Conservation (phyloP, 139 green algal species). For the Auxenochlorella pyrenoidosa region DNA sequence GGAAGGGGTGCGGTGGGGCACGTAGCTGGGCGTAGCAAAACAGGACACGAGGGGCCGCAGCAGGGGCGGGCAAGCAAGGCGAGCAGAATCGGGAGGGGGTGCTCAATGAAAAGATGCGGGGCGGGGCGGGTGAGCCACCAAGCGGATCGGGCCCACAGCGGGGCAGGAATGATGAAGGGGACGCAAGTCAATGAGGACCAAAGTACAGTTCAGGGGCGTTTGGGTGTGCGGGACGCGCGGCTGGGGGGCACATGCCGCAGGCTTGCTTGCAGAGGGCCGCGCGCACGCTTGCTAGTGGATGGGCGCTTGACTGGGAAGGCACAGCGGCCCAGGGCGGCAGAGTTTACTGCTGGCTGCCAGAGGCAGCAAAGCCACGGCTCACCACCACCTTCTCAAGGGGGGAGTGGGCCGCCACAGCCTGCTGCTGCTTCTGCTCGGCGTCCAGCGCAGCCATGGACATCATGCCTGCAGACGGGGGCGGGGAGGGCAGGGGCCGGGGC, state of each 20-base stretch:
- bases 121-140: not conserved
- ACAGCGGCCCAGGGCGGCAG: not conserved
- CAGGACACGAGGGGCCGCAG: too few species aligned
- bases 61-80: not conserved
- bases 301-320: not conserved
- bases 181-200: not conserved
- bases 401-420: slow-evolving; percentile 41
- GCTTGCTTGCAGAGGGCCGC: not conserved
- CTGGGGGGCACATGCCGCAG: not conserved
- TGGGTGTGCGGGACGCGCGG: not conserved
- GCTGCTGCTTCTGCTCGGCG: slow-evolving; percentile 49
- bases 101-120: not conserved
- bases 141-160: not conserved
- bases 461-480: slow-evolving; percentile 50
- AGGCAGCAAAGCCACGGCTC: slow-evolving; percentile 54
- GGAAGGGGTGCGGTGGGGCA: too few species aligned
- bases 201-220: not conserved
- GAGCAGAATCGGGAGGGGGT: not conserved
- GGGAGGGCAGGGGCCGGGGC: not conserved
- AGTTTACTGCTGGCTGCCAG: slow-evolving; percentile 8
- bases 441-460: slow-evolving; percentile 54
- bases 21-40: too few species aligned
- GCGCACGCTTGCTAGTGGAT: not conserved
- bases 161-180: not conserved
- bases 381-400: slow-evolving; percentile 46